A percentile compares a stretch with the other conserved stretches of the same genome.
Conservation (phyloP, 129 eudicot genomes). For the Cynara cardunculus region DNA sequence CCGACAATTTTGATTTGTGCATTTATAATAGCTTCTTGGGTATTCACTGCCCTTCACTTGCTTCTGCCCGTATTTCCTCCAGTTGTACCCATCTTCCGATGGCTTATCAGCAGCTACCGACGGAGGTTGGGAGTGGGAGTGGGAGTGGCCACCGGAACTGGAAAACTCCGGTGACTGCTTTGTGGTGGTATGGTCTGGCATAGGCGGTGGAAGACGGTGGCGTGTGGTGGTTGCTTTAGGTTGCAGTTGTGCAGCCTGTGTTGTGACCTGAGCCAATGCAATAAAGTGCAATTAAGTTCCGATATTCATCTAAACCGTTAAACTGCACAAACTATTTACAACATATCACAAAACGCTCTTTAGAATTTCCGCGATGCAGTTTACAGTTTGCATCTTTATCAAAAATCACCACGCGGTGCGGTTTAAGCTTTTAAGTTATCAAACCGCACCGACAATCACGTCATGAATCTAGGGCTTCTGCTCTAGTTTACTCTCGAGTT, state of each 20-base stretch:
- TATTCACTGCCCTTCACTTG: slow-evolving; percentile 94
- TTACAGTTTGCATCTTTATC: no score
- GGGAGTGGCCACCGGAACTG: slow-evolving; percentile 49
- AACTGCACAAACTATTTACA: no score
- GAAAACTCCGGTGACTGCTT: slow-evolving; percentile 49
- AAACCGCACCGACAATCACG: no score
- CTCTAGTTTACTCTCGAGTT: no score
- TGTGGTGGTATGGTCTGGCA: slow-evolving; percentile 26
- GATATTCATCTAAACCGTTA: no score
- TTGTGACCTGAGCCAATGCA: no score
- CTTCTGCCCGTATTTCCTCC: slow-evolving; percentile 97
- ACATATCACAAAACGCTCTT: no score
- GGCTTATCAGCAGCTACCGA: slow-evolving; percentile 70
- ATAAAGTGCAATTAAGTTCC: no score
- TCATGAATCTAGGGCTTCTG: no score
- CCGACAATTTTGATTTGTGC: slow-evolving; percentile 73
- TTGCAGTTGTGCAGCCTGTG: slow-evolving; percentile 55
- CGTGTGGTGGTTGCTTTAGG: slow-evolving; percentile 35
- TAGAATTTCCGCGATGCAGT: no score
- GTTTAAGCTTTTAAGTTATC: no score
- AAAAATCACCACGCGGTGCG: no score
- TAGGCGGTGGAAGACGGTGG: slow-evolving; percentile 41
- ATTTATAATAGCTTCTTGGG: slow-evolving; percentile 91
- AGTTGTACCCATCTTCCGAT: slow-evolving; percentile 82
- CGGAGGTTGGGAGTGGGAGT: slow-evolving; percentile 54